Percentiles rank a stretch among this genome's conserved stretches.
Evolutionary conservation across 495 filamentous ascomycete genomes (phyloP).

Genomic region (Penicillium alfredii): DNA sequence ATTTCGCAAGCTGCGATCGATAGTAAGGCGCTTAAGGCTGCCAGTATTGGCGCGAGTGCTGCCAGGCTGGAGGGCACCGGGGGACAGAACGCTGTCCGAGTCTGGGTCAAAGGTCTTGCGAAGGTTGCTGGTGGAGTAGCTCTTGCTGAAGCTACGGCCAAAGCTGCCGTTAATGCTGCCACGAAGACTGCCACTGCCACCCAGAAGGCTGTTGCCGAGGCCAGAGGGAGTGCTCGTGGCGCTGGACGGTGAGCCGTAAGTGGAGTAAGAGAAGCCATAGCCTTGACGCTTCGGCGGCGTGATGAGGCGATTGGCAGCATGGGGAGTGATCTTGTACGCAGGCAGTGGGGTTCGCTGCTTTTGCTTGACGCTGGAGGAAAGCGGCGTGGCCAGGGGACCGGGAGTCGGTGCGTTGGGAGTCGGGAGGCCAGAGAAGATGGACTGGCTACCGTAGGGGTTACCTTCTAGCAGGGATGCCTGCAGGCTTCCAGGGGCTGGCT

Average conservation of each 20-base stretch:
- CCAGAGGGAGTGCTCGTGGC: slow-evolving; percentile 63
- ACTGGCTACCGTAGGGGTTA: slow-evolving; percentile 76
- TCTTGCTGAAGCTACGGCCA: slow-evolving; percentile 55
- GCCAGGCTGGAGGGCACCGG: slow-evolving; percentile 75
- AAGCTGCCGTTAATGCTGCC: slow-evolving; percentile 48
- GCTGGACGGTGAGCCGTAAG: slow-evolving; percentile 75
- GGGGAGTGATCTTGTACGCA: slow-evolving; percentile 81
- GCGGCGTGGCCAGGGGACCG: slow-evolving; percentile 80
- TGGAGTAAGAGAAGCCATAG: slow-evolving; percentile 86
- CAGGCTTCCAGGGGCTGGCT: slow-evolving; percentile 55
- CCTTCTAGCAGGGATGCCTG: slow-evolving; percentile 69
- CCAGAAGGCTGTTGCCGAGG: slow-evolving; percentile 60
- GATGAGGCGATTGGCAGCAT: slow-evolving; percentile 65
- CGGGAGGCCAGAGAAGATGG: slow-evolving; percentile 67
- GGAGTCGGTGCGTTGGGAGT: slow-evolving; percentile 58
- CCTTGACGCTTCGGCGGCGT: slow-evolving; percentile 75
- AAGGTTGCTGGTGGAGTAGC: slow-evolving; percentile 61
- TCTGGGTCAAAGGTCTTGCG: slow-evolving; percentile 57
- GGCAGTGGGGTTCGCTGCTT: slow-evolving; percentile 74
- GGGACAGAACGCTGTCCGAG: slow-evolving; percentile 76
- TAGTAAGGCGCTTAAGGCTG: slow-evolving; percentile 81
- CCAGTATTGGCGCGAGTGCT: slow-evolving; percentile 56
- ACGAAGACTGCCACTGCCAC: slow-evolving; percentile 42
- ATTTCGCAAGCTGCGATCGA: slow-evolving; percentile 74
- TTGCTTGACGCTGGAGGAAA: slow-evolving; percentile 63